Evolutionary conservation across 108 stramenopile species (phyloP).

Genomic region (Phaeodactylum tricornutum): DNA sequence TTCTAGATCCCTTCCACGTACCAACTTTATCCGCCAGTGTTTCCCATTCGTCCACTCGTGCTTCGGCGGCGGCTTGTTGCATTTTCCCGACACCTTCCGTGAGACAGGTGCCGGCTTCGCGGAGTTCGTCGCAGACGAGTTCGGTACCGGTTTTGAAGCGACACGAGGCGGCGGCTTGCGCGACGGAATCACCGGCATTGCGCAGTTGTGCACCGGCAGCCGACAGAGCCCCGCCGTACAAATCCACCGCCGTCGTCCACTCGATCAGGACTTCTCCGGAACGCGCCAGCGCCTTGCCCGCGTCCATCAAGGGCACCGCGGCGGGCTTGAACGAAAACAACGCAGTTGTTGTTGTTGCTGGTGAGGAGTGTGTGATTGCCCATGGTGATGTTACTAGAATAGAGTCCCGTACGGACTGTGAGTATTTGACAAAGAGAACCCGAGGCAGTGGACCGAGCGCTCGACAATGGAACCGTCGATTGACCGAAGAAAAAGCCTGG

Average conservation of each 20-base stretch:
- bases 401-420: too few relatives aligned
- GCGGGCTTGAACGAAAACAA: slow-evolving; percentile 60
- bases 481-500: too few relatives aligned
- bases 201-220: slow-evolving; percentile 54
- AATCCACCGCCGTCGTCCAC: slow-evolving; percentile 30
- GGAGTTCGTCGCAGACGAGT: slow-evolving; percentile 69
- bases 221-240: slow-evolving; percentile 72
- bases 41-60: slow-evolving; percentile 24
- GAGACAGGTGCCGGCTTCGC: slow-evolving; percentile 63
- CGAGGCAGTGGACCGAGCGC: too few relatives aligned
- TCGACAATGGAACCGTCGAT: too few relatives aligned
- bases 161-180: slow-evolving; percentile 73
- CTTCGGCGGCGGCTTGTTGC: slow-evolving; percentile 34
- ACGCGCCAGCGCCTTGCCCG: slow-evolving; percentile 68
- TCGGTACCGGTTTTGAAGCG: slow-evolving; percentile 71
- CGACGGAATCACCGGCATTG: slow-evolving; percentile 61
- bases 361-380: too few relatives aligned
- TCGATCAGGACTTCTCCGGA: slow-evolving; percentile 71
- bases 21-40: slow-evolving; percentile 13
- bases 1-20: slow-evolving; percentile 4
- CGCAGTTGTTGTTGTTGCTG: too few relatives aligned
- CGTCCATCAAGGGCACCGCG: slow-evolving; percentile 58
- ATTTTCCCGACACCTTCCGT: slow-evolving; percentile 38
- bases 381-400: too few relatives aligned
- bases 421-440: too few relatives aligned